phyloP scores from a whole-genome alignment of 2,329 filamentous ascomycete species.

The Fusarium papillatum region DNA sequence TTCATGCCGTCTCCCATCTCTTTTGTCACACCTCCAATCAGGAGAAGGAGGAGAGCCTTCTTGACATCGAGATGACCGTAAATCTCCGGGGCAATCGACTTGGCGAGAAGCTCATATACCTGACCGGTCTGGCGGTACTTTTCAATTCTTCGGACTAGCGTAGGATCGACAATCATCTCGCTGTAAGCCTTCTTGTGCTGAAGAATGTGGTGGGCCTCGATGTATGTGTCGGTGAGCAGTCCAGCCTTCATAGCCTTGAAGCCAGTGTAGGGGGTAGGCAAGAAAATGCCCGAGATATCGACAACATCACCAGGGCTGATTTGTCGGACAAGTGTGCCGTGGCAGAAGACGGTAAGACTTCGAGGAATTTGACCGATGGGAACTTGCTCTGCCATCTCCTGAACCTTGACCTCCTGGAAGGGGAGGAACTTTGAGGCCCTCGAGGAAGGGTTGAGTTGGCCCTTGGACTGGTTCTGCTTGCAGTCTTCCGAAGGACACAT shows the following conservation, averaged over 20 bases:
- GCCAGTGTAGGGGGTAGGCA: conserved; percentile 98
- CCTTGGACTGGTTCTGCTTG: conserved; percentile 90
- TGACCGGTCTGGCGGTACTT: conserved; percentile 88
- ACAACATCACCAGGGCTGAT: conserved; percentile 96
- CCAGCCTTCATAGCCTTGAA: conserved; percentile 98
- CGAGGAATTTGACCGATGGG: conserved; percentile 98
- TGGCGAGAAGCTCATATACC: conserved; percentile 94
- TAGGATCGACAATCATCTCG: conserved; percentile 86
- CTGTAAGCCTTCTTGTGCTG: conserved; percentile 99
- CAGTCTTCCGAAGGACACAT: conserved; percentile 94
- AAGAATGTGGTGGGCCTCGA: conserved; percentile 92
- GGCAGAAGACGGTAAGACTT: conserved; percentile 89
- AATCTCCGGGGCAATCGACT: conserved; percentile 97
- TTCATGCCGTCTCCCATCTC: conserved; percentile 98
- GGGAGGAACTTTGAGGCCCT: conserved; percentile 96
- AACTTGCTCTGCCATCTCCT: conserved; percentile 99
- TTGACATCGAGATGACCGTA: conserved; percentile 98
- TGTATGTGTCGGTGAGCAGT: conserved; percentile 95
- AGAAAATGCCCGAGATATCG: conserved; percentile 94
- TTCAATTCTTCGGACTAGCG: conserved; percentile 86
- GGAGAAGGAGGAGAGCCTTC: conserved; percentile 93
- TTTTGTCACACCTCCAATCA: conserved; percentile 97
- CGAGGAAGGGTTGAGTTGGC: conserved; percentile 94
- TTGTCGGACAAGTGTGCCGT: conserved; percentile 86
- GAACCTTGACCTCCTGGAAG: conserved; percentile 98